Percentiles rank a stretch among this genome's conserved stretches.
Conservation (phyloP, 2,329 filamentous ascomycete species). For the Fusarium succisae region DNA sequence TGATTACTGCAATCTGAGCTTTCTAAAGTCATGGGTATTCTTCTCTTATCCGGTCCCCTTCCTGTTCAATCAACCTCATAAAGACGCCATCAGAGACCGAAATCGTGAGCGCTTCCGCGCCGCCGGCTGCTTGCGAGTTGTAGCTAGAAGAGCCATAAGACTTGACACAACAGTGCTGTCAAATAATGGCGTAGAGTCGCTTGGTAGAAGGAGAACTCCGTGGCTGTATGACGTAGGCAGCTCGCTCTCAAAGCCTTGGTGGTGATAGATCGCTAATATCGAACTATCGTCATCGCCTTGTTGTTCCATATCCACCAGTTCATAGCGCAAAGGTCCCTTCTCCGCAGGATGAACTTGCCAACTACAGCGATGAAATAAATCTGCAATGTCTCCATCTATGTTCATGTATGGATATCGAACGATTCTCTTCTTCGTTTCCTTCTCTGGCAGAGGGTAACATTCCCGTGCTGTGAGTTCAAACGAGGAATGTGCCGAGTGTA, state of each 20-base stretch:
- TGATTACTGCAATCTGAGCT: not conserved
- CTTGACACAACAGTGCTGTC: not conserved
- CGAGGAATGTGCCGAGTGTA: not conserved
- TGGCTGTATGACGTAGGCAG: not conserved
- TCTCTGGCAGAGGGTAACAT: not conserved
- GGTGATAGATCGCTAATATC: constrained; percentile 5
- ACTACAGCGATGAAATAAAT: rapidly evolving
- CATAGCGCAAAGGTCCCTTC: constrained; percentile 1
- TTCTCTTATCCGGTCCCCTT: too few relatives aligned
- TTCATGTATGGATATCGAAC: not conserved
- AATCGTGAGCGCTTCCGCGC: not conserved
- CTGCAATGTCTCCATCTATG: rapidly evolving
- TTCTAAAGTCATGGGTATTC: not conserved
- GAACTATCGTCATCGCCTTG: rapidly evolving
- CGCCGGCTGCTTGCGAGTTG: not conserved
- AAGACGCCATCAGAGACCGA: not conserved
- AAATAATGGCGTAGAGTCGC: not conserved
- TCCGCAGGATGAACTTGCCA: not conserved
- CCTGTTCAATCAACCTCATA: not conserved
- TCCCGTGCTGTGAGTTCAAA: not conserved
- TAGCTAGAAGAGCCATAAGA: not conserved
- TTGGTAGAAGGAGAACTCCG: not conserved
- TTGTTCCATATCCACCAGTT: not conserved
- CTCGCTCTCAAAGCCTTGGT: constrained; percentile 6
- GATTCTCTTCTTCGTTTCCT: not conserved